These are phyloP conservation scores for Pythium chondricola DNA, from an alignment of 352 stramenopile genomes.

Conservation along the genomic window DNA sequence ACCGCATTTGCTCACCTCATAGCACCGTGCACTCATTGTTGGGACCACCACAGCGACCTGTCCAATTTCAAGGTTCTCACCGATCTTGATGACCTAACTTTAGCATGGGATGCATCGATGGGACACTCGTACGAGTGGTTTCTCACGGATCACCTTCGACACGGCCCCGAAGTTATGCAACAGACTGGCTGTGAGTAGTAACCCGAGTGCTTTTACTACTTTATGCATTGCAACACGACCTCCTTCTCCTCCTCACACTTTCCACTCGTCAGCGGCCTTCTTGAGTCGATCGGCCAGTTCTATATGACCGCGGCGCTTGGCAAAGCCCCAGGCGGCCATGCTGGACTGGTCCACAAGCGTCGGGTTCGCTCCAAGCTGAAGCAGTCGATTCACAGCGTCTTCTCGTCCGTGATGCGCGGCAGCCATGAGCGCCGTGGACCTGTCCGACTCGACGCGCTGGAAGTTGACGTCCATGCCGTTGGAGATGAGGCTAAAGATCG, in stretches of 20 bases:
- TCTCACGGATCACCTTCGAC: no score
- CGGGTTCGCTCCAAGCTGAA: constrained; percentile 62
- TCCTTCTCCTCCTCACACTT: constrained; percentile 5
- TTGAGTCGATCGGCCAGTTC: constrained; percentile 69
- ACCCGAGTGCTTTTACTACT: no score
- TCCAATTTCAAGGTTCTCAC: no score
- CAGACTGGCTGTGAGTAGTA: no score
- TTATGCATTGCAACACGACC: no score
- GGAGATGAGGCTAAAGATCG: constrained; percentile 69
- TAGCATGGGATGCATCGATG: no score
- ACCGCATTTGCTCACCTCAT: no score
- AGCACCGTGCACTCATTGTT: no score
- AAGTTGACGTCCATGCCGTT: constrained; percentile 87
- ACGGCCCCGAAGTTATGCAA: no score
- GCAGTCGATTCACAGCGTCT: constrained; percentile 55
- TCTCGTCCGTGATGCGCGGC: constrained; percentile 76
- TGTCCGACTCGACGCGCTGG: constrained; percentile 70
- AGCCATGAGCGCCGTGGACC: constrained; percentile 70
- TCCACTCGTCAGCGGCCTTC: constrained; percentile 59
- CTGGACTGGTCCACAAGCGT: constrained; percentile 41
- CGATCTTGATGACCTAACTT: no score
- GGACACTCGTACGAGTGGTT: no score
- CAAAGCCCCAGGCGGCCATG: constrained; percentile 65
- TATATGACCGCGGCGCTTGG: constrained; percentile 54
- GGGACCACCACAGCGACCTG: neutral